Base-by-base conservation (phyloP, 2,329 filamentous ascomycete species). In the Simplicillium sp. region DNA sequence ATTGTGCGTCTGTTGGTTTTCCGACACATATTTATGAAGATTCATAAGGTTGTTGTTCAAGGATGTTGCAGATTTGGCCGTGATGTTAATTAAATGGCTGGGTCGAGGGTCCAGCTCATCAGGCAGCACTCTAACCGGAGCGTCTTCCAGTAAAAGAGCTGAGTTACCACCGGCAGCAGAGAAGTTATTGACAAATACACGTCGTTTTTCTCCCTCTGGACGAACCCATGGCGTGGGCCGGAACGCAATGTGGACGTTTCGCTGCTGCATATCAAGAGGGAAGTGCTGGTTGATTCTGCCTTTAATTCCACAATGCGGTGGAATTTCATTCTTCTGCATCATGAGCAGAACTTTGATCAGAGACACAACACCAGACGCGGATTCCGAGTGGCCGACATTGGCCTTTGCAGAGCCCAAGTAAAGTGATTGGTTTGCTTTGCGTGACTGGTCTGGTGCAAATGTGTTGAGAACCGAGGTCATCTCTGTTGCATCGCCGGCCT, bases 131-230 rank as follows among this genome's bases (percentile, higher is more conserved):
- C 29, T 13, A 16, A 9, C 25, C 42, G 77, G 75, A 0, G 65
- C 73, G 46, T 84, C 80, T 53, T 83, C 76, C 4, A 84, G 49
- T 7, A 84, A 56, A 32, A 84, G 55, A 18, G 77, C 75, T 3
- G 79, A 82, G 59, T 79, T 80, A 5, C 73, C 73, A 41, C 75
- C 75, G 7, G 71, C 43, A 4, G 58, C 66, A 40, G 61, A 65
- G 50, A 78, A 79, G 53, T 73, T 76, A 53, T 80, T 79, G 25
- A 66, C 61, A 7, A 57, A 38, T 1, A 46, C 50, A 6, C 58
- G 55, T 3, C 71, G 57, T 40, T 59, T 51, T 17, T 44, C 45
- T 12, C 48, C 54, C 3, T 39, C 39, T 12, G 36, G 39, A 2
- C 52, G 46, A 3, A 47, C 18, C 58, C 66, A 69, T 1, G 57